Conservation (phyloP, 345 rosid genomes). For the Mangifera indica region DNA sequence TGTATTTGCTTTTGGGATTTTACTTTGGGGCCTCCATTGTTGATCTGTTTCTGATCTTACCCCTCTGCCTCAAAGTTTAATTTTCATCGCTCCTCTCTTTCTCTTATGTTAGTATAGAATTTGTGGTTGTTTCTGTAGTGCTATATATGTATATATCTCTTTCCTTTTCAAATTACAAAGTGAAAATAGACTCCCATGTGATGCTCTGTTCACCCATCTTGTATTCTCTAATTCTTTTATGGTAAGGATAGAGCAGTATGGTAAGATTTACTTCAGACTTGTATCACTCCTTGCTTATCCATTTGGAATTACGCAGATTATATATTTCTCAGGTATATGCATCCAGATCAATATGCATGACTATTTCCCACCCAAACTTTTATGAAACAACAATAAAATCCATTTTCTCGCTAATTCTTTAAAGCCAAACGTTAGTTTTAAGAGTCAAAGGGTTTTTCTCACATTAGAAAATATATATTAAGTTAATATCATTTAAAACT, state of each 20-base stretch:
- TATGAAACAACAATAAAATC: too few relatives aligned
- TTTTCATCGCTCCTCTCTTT: conserved; percentile 6
- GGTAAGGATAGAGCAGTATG: conserved; percentile 24
- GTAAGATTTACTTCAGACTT: not conserved
- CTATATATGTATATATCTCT: not conserved
- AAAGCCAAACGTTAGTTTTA: too few relatives aligned
- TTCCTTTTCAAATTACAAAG: conserved; percentile 15
- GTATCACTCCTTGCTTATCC: not conserved
- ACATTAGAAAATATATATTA: too few relatives aligned
- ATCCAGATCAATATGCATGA: too few relatives aligned
- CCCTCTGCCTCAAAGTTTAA: not conserved
- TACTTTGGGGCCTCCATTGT: not conserved
- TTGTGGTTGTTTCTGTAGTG: not conserved
- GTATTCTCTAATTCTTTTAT: conserved; percentile 20
- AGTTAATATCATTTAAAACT: too few relatives aligned
- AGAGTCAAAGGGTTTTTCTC: too few relatives aligned
- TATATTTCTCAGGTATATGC: not conserved
- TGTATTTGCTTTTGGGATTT: conserved; percentile 13
- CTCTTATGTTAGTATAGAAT: conserved; percentile 18
- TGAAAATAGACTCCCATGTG: conserved; percentile 39
- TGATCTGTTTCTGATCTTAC: conserved; percentile 4
- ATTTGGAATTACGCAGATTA: not conserved
- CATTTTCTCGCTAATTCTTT: too few relatives aligned
- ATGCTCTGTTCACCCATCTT: conserved; percentile 15
- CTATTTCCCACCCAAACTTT: too few relatives aligned